A percentile compares a stretch with the other conserved stretches of the same genome.
Conservation (phyloP, 1,284 basidiomycete species). For the Tylopilus orsonianus region DNA sequence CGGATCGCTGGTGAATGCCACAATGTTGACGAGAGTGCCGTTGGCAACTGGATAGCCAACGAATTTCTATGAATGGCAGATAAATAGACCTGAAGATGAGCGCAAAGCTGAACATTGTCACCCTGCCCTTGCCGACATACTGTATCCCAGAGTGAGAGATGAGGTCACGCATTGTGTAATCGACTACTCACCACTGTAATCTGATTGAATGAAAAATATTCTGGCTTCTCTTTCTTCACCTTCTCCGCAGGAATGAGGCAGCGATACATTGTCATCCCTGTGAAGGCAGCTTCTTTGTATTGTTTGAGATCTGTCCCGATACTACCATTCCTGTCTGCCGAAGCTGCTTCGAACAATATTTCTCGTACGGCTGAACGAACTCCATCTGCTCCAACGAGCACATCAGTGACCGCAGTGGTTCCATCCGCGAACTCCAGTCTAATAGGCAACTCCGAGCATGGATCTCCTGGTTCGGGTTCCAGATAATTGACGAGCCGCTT, state of each 20-base stretch:
- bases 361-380: slow-evolving; percentile 23
- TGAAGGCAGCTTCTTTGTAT: slow-evolving; percentile 18
- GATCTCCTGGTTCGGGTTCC: not conserved
- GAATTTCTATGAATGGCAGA: slow-evolving; percentile 33
- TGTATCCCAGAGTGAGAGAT: slow-evolving; percentile 6
- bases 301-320: slow-evolving; percentile 9
- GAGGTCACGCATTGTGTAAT: not conserved
- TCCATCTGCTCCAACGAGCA: slow-evolving; percentile 8
- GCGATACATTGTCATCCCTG: slow-evolving; percentile 19
- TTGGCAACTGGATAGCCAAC: slow-evolving; percentile 45
- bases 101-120: too few species aligned
- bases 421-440: slow-evolving; percentile 19
- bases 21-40: slow-evolving; percentile 38
- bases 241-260: slow-evolving; percentile 14
- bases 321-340: not conserved
- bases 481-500: slow-evolving; percentile 20
- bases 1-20: too few species aligned
- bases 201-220: slow-evolving; percentile 2
- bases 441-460: not conserved
- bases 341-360: slow-evolving; percentile 17
- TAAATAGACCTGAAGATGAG: not conserved
- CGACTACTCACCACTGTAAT: slow-evolving; percentile 12
- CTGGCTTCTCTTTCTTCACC: slow-evolving; percentile 5
- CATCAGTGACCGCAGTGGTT: slow-evolving; percentile 15
- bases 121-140: slow-evolving; percentile 16